Evolutionary conservation across 345 rosid genomes (phyloP).

Genomic region (Chamaenerion angustifolium): DNA sequence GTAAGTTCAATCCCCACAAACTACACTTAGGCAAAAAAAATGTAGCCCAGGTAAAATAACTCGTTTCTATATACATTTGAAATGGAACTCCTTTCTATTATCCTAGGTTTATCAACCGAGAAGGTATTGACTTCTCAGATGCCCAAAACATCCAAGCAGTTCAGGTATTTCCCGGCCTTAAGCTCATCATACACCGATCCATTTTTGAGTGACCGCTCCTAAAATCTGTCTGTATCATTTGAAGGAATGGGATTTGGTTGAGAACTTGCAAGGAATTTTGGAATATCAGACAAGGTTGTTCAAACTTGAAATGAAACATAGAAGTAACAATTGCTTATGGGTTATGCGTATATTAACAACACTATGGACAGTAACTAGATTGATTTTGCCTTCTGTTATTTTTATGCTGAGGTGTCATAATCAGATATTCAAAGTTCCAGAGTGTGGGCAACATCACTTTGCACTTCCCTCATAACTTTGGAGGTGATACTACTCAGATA

Average conservation of each 20-base stretch:
- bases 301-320: no score
- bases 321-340: no score
- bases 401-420: constrained; percentile 5
- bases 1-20: constrained; percentile 32
- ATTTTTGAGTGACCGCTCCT: neutral
- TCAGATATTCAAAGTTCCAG: constrained; percentile 83
- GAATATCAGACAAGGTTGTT: constrained; percentile 78
- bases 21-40: neutral
- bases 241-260: constrained; percentile 90
- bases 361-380: no score
- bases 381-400: neutral
- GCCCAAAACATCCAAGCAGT: constrained; percentile 83
- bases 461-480: constrained; percentile 90
- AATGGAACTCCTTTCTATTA: neutral
- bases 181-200: constrained; percentile 1
- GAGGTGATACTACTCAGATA: constrained; percentile 68
- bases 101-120: constrained; percentile 71
- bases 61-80: neutral
- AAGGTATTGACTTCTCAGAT: constrained; percentile 90
- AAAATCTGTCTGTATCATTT: constrained; percentile 5
- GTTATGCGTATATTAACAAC: no score
- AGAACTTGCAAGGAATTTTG: constrained; percentile 66
- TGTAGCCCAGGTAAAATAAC: neutral
- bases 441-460: constrained; percentile 75
- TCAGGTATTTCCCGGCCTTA: constrained; percentile 41